phyloP scores from a whole-genome alignment of 2,329 filamentous ascomycete genomes.

The Fusarium circinatum region DNA sequence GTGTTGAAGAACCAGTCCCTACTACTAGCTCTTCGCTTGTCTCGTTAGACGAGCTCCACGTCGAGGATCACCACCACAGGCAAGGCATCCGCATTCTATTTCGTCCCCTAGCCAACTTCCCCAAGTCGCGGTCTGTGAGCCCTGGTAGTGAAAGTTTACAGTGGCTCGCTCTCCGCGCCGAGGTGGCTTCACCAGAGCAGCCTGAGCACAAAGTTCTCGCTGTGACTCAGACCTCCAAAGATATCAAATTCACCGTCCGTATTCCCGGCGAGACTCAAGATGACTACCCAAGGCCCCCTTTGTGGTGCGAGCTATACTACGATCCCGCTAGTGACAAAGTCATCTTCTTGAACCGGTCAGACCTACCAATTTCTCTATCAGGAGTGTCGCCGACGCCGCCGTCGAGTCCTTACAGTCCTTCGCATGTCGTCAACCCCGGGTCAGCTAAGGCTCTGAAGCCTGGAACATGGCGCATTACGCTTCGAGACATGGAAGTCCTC shows the following conservation, averaged over 20 bases:
- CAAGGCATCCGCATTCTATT: slow-evolving; percentile 68
- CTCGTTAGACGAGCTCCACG: slow-evolving; percentile 63
- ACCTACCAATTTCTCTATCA: slow-evolving; percentile 62
- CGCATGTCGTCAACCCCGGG: slow-evolving; percentile 57
- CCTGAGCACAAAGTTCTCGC: slow-evolving; percentile 67
- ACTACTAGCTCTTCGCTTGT: slow-evolving; percentile 55
- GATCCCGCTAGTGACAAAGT: slow-evolving; percentile 68
- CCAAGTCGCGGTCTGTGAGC: slow-evolving; percentile 63
- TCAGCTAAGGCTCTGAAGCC: slow-evolving; percentile 60
- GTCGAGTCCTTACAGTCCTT: slow-evolving; percentile 54
- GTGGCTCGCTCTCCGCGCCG: slow-evolving; percentile 66
- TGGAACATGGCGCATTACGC: slow-evolving; percentile 67
- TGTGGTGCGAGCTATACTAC: slow-evolving; percentile 71
- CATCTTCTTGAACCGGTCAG: slow-evolving; percentile 66
- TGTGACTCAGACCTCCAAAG: slow-evolving; percentile 68
- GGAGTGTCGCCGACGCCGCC: slow-evolving; percentile 55
- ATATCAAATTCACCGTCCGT: slow-evolving; percentile 69
- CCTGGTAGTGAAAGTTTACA: slow-evolving; percentile 66
- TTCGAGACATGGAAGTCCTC: slow-evolving; percentile 60
- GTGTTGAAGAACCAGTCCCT: slow-evolving; percentile 56
- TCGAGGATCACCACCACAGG: slow-evolving; percentile 63
- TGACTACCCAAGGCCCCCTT: slow-evolving; percentile 56
- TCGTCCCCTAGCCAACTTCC: slow-evolving; percentile 63
- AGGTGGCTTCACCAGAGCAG: slow-evolving; percentile 62
- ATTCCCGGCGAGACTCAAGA: slow-evolving; percentile 61